Evolutionary conservation across 2,329 filamentous ascomycete genomes (phyloP).

Genomic region (Diaporthe aspalathi): DNA sequence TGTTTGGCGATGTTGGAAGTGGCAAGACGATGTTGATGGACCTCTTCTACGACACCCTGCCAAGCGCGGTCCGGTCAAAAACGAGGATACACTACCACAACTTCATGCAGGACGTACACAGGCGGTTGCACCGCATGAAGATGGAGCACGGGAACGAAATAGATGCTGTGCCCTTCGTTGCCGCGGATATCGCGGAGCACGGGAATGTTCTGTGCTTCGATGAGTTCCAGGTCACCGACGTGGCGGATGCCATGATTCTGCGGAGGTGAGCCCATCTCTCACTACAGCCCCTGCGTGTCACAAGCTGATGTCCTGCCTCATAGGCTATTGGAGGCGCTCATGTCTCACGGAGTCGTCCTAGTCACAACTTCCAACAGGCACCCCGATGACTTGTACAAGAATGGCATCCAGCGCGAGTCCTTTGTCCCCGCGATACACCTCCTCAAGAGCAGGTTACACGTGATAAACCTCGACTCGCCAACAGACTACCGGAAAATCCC

Average conservation of each 20-base stretch:
- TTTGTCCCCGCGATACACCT: conserved; percentile 97
- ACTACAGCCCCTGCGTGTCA: not conserved
- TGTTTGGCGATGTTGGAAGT: conserved; percentile 95
- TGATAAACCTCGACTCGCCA: conserved; percentile 93
- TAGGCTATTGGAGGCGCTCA: conserved; percentile 85
- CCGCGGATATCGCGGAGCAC: conserved; percentile 89
- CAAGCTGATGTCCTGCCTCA: not conserved
- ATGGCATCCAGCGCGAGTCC: conserved; percentile 94
- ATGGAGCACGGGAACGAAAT: conserved; percentile 89
- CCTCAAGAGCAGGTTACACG: conserved; percentile 83
- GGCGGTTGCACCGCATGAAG: conserved; percentile 89
- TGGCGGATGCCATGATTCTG: conserved; percentile 98
- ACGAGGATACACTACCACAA: conserved; percentile 98
- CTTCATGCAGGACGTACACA: conserved; percentile 99
- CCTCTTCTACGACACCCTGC: conserved; percentile 93
- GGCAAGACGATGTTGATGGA: conserved; percentile 99
- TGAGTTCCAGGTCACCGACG: conserved; percentile 98
- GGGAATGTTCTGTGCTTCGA: conserved; percentile 95
- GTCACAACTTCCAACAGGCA: conserved; percentile 98
- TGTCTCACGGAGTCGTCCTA: conserved; percentile 96
- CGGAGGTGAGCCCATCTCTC: conserved; percentile 63
- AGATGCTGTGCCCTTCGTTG: conserved; percentile 90
- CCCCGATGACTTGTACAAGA: conserved; percentile 96
- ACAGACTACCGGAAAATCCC: conserved; percentile 99
- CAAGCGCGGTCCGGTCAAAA: conserved; percentile 81